Evolutionary conservation across 345 rosid species (phyloP).

Genomic region (Pistacia atlantica): DNA sequence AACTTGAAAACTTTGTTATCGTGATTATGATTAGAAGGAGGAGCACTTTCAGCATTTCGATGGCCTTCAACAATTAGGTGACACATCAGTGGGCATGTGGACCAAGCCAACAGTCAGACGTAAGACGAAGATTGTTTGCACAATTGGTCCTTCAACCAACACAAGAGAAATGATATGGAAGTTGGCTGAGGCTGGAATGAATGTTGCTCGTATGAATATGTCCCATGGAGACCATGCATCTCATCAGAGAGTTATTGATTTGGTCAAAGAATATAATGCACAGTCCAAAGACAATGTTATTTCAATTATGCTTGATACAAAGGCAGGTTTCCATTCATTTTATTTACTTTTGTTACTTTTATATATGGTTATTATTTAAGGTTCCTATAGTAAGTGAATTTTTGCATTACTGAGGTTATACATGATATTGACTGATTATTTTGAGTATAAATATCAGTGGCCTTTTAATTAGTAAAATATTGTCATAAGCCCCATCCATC

Average conservation of each 20-base stretch:
- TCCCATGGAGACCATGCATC: constrained; percentile 99
- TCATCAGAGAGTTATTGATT: constrained; percentile 93
- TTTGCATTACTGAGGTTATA: neutral
- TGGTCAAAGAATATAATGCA: constrained; percentile 97
- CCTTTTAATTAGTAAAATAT: neutral
- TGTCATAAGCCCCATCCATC: neutral
- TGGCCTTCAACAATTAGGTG: constrained; percentile 63
- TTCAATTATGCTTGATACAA: constrained; percentile 97
- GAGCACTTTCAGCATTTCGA: constrained; percentile 49
- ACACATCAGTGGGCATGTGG: constrained; percentile 75
- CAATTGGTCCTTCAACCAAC: constrained; percentile 93
- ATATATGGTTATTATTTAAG: neutral
- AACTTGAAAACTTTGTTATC: neutral
- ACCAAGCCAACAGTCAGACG: constrained; percentile 76
- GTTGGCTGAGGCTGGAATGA: constrained; percentile 98
- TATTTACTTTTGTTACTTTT: constrained; percentile 5
- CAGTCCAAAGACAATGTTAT: constrained; percentile 85
- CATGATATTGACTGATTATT: neutral
- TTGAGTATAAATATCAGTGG: neutral
- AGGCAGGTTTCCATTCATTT: constrained; percentile 50
- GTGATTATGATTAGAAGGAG: constrained; percentile 40
- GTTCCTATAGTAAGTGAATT: neutral
- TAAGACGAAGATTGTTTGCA: constrained; percentile 97
- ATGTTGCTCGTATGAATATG: constrained; percentile 96
- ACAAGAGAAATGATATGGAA: constrained; percentile 98